These are phyloP conservation scores for Collybiopsis confluens DNA, from an alignment of 768 basidiomycete species.

Conservation along the genomic window DNA sequence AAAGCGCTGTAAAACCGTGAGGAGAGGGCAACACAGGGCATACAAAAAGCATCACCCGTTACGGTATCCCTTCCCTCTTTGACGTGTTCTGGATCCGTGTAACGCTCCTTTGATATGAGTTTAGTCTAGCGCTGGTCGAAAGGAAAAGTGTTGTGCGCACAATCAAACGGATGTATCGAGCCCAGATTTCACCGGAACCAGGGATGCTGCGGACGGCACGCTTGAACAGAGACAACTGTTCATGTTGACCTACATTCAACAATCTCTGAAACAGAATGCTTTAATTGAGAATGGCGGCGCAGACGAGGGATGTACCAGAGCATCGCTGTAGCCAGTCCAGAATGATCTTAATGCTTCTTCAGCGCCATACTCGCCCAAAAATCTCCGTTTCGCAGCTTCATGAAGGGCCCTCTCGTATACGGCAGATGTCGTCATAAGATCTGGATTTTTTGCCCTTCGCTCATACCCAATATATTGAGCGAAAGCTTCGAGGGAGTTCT, in stretches of 20 bases:
- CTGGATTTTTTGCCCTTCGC: slow-evolving; percentile 54
- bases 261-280: slow-evolving; percentile 34
- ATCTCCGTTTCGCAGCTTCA: slow-evolving; percentile 60
- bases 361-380: slow-evolving; percentile 47
- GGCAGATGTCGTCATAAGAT: slow-evolving; percentile 49
- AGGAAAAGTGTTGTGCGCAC: slow-evolving; percentile 32
- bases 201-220: slow-evolving; percentile 73
- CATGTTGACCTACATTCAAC: slow-evolving; percentile 36
- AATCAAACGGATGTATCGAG: slow-evolving; percentile 68
- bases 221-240: slow-evolving; percentile 38
- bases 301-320: slow-evolving; percentile 42
- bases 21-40: not conserved
- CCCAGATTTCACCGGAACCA: slow-evolving; percentile 74
- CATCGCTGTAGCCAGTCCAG: slow-evolving; percentile 74
- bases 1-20: slow-evolving; percentile 41
- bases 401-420: slow-evolving; percentile 75
- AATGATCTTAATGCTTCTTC: slow-evolving; percentile 59
- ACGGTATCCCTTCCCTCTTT: slow-evolving; percentile 24
- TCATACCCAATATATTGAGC: slow-evolving; percentile 62
- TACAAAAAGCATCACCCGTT: slow-evolving; percentile 8
- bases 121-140: not conserved
- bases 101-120: slow-evolving; percentile 36
- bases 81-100: slow-evolving; percentile 26
- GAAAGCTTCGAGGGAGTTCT: slow-evolving; percentile 53
- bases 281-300: not conserved